Evolutionary conservation across 257 asterid genomes (phyloP), one percentile per base, ranked within the genome.

Genomic region (Rehmannia glutinosa): DNA sequence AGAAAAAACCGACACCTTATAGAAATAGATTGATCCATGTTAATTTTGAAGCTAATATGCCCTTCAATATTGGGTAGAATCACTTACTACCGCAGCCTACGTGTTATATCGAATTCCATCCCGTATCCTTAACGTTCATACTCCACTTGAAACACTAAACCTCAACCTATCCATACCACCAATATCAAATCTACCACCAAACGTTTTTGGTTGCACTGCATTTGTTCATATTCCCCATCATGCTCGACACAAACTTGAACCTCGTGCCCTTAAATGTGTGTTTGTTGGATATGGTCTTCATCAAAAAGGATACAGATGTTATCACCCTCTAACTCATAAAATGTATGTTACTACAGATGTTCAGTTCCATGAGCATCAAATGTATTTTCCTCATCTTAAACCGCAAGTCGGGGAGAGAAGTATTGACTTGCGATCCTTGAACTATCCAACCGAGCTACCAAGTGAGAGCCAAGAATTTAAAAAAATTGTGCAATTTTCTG

Each of bases 231-330:
- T 71, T 16, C 70, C 70, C 5, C 50, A 72, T 4, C 23, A 6
- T 6, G 12, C 35, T 8, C 2, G 69, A 13, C 21, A 9, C 19
- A 62, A 72, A 30, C 27, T 66, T 0, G 73, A 58, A 8, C 78
- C 74, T 0, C 8, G 50, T 20, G 59, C 61, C 2, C 45, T 27
- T 19, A 3, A 43, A 0, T 73, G 69, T 17, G 32, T 66, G 0
- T 74, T 74, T 62, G 13, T 74, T 2, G 71, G 70, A n/a, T 74
- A 68, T 33, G 41, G 52, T 51, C 2, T 51, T 68, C 16, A 15
- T n/a, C n/a, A 68, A n/a, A 74, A 68, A 20, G 66, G 75, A 0
- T 68, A 61, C 32, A 15, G 73, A 0, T 74, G 74, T 4, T 51
- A 67, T 68, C 70, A 68, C 7, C 78, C 78, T 0, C 6, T 32